Evolutionary conservation across 208 protist species (phyloP), one percentile per base, ranked within the genome.

Genomic region (Leishmania turanica): DNA sequence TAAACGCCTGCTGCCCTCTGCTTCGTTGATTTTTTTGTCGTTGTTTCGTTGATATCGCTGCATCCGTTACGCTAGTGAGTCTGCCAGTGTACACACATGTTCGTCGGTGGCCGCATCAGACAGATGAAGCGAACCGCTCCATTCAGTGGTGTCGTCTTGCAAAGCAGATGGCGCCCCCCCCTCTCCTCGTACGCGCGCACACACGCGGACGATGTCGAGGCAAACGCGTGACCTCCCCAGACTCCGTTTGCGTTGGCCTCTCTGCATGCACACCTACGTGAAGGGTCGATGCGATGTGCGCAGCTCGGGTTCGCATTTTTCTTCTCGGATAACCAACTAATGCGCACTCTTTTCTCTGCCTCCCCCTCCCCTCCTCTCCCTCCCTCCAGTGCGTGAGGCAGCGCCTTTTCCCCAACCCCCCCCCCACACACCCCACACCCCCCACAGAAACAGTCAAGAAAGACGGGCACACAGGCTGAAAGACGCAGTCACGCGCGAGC

Each of bases 1-100:
- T n/a, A 27, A 27, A 47, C 54, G 40, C 64, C 64, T 79, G 58
- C 56, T 70, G 45, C 77, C 31, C 42, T 49, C 68, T 77, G 42
- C 79, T 82, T 51, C 74, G 56, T 51, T 45, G 42, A 45, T 45
- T 45, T 75, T 24, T 34, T 24, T 24, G 13, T 27, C 37, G 47
- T 56, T 8, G 3, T 42, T 75, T 58, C 17, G 5, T 58, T n/a
- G 15, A 8, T 62, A 19, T 45, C 68, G 24, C 37, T 34, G 40
- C 7, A n/a, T 72, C 45, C 68, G 2, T 53, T n/a, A 19, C 27
- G 27, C 24, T n/a, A 17, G 37, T 71, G 42, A 53, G 19, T 2
- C 42, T 34, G 15, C 40, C 42, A 72, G 68, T 49, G 34, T 34
- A 15, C 68, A 51, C 68, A 34, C 15, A 1, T 47, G 19, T 31